phyloP scores from a whole-genome alignment of 1,284 basidiomycete species.

The Omphalotus olearius region DNA sequence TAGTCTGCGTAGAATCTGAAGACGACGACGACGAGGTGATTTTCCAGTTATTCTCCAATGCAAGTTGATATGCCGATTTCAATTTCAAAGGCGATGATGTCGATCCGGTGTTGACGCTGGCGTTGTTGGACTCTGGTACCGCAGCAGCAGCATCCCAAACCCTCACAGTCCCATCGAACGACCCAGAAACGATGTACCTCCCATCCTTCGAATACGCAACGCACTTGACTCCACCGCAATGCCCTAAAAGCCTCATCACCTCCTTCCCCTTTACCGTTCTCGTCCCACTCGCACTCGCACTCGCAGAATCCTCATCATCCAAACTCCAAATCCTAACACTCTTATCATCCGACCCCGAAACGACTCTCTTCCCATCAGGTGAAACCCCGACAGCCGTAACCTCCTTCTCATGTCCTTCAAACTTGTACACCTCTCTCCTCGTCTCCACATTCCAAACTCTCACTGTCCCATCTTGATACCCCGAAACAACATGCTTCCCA shows the following conservation, averaged over 20 bases:
- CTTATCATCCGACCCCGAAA: conserved; percentile 17
- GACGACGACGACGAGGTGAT: no score
- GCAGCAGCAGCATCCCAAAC: no score
- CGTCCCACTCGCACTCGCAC: no score
- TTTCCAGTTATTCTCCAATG: no score
- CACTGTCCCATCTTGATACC: not conserved
- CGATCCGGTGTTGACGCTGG: no score
- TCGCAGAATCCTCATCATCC: no score
- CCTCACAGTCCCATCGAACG: conserved; percentile 15
- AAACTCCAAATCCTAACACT: no score
- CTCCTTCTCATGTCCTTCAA: not conserved
- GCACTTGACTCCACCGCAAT: conserved; percentile 8
- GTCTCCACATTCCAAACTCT: conserved; percentile 2
- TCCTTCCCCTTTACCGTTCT: no score
- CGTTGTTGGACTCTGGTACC: no score
- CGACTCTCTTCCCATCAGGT: conserved; percentile 9
- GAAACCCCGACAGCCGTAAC: not conserved
- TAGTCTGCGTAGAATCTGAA: no score
- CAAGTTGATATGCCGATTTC: no score
- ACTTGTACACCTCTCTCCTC: conserved; percentile 1
- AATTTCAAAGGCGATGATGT: no score
- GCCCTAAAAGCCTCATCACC: not conserved
- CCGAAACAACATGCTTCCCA: conserved; percentile 14
- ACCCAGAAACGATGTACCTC: conserved; percentile 15
- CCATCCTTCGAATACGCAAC: conserved; percentile 16